Conservation (phyloP, 148 eudicot genomes). For the Salicornia ramosissima region DNA sequence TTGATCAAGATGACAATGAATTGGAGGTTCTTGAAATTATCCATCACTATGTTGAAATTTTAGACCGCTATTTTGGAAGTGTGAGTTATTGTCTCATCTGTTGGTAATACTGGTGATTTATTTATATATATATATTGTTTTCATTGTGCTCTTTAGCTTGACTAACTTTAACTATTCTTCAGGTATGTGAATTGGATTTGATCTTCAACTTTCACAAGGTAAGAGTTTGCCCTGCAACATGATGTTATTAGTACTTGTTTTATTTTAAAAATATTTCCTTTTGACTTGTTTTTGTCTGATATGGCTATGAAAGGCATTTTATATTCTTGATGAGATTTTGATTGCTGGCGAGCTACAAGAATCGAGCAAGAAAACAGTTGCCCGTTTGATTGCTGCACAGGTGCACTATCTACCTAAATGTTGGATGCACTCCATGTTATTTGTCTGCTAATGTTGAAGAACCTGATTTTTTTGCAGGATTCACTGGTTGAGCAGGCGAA, state of each 20-base stretch:
- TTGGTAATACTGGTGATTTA: not conserved
- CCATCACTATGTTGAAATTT: constrained; percentile 86
- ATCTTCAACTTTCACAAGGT: constrained; percentile 97
- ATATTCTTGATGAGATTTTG: constrained; percentile 78
- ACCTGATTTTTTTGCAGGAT: constrained; percentile 44
- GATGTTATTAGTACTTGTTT: not conserved
- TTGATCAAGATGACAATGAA: constrained; percentile 86
- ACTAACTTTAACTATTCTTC: constrained; percentile 11
- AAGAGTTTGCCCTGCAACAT: constrained; percentile 16
- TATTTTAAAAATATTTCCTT: not conserved
- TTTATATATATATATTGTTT: constrained; percentile 1
- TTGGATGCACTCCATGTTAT: not conserved
- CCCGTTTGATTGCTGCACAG: constrained; percentile 86
- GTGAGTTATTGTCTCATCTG: constrained; percentile 44
- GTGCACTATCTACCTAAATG: constrained; percentile 27
- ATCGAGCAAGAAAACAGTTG: constrained; percentile 88
- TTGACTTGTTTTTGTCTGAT: constrained; percentile 2
- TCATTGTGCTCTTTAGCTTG: not conserved
- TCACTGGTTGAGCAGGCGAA: constrained; percentile 83
- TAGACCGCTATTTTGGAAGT: constrained; percentile 95
- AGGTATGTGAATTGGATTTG: constrained; percentile 95
- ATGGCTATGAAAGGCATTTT: constrained; percentile 61
- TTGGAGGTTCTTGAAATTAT: constrained; percentile 86
- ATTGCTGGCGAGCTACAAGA: constrained; percentile 98
- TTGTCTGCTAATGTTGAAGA: not conserved